These are phyloP conservation scores for Carex littledalei DNA, from an alignment of 176 grass and related monocot species.

Conservation along the genomic window DNA sequence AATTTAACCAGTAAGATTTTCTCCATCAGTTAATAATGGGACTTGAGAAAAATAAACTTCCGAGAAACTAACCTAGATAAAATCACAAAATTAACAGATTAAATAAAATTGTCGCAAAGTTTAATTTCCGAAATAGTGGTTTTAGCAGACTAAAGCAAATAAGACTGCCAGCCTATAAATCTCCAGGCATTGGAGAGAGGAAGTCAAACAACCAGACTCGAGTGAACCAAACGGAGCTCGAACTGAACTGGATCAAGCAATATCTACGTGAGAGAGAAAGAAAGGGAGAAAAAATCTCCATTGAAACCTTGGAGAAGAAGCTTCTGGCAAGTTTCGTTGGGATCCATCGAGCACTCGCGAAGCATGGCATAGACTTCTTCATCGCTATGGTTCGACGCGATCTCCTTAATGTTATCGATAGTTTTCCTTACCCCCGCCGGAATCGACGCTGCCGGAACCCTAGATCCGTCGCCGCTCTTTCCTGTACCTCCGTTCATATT, in stretches of 20 bases:
- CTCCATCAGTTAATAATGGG: not conserved
- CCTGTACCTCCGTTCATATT: not conserved
- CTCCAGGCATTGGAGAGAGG: not conserved
- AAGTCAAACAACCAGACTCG: too few species aligned
- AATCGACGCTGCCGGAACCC: constrained; percentile 42
- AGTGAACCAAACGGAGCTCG: not conserved
- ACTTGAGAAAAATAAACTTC: constrained; percentile 9
- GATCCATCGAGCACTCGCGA: constrained; percentile 92
- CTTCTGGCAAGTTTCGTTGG: constrained; percentile 84
- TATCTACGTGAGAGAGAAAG: not conserved
- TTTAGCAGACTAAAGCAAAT: not conserved
- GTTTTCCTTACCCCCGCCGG: constrained; percentile 47
- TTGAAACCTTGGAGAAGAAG: constrained; percentile 70
- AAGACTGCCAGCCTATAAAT: not conserved
- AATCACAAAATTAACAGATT: not conserved
- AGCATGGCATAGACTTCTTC: constrained; percentile 93
- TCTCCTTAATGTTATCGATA: constrained; percentile 81
- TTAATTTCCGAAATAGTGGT: not conserved
- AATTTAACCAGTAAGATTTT: not conserved
- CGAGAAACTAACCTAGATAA: not conserved
- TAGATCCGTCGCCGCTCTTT: constrained; percentile 28
- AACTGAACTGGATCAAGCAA: constrained; percentile 13
- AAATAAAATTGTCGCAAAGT: not conserved
- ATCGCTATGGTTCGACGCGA: constrained; percentile 69
- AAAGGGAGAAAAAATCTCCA: not conserved